Evolutionary conservation across 2,329 filamentous ascomycete genomes (phyloP), one percentile per base, ranked within the genome.

Genomic region (Aspergillaceae sp.): DNA sequence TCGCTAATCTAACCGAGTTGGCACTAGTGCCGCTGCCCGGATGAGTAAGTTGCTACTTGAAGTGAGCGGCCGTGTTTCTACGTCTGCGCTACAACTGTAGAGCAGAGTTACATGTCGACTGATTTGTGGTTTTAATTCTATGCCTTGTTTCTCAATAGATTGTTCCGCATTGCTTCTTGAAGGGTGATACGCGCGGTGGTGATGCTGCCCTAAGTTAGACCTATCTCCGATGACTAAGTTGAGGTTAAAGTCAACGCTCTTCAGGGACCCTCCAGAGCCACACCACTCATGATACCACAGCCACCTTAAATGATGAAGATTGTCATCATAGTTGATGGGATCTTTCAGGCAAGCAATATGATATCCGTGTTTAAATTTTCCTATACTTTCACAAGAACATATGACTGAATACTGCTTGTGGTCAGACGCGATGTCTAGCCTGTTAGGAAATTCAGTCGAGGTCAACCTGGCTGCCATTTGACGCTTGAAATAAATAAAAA

Each of bases 1-100:
- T 70, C 67, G 67, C 67, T 69, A 69, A 69, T 58, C 67, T 69
- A 70, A 57, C 67, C 66, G 47, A 62, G 54, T 63, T 47, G 48
- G 61, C 50, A 43, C 52, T 67, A 68, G 64, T 52, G 61, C 47
- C 51, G 49, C 45, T 38, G 30, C 2, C 30, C 30, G 30, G 30
- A 32, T 32, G 30, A 32, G 6, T 32, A 32, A 32, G 30, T 9
- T 9, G 30, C 6, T 32, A 9, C 8, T 32, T 19, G 19, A 19
- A 19, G 19, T 19, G 19, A 19, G 19, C 19, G 19, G 19, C 19
- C 19, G 19, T 19, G 19, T 19, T 19, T 19, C 19, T 19, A 19
- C 19, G 19, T 19, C 19, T 19, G 19, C 19, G 19, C 19, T 19
- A 19, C 19, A 19, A 19, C 19, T 19, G 19, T 2, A 19, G 19